phyloP scores from a whole-genome alignment of 441 rosid genomes.

The Pelargonium myrrhifolium region DNA sequence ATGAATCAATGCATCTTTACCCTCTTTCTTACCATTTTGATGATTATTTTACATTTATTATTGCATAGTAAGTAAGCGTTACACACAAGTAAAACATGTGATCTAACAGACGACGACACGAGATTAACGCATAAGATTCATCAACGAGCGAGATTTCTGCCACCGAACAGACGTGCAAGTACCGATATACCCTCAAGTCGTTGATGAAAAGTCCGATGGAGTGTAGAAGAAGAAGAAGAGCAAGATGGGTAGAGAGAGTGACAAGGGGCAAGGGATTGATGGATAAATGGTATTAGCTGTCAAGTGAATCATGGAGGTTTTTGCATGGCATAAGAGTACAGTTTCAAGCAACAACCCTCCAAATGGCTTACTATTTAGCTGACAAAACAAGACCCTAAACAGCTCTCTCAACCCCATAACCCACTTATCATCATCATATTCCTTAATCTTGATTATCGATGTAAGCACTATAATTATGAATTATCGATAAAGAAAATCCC shows the following conservation, averaged over 20 bases:
- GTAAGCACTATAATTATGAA: background rate
- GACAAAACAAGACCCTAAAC: constrained; percentile 3
- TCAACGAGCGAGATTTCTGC: background rate
- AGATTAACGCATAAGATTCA: background rate
- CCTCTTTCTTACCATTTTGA: too few species aligned
- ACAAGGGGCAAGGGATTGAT: too few species aligned
- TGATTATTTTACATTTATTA: background rate
- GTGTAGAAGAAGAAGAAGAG: too few species aligned
- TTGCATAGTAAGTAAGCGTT: background rate
- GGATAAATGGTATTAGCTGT: background rate
- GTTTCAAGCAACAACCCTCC: constrained; percentile 1
- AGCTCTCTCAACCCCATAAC: background rate
- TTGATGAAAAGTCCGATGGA: too few species aligned
- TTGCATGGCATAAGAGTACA: background rate
- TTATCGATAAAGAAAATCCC: background rate
- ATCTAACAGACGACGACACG: background rate
- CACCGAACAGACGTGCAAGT: background rate
- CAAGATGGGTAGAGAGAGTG: too few species aligned
- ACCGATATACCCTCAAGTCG: background rate
- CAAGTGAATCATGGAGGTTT: background rate
- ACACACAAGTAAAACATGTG: background rate
- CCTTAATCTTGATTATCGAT: background rate
- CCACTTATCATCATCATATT: too few species aligned
- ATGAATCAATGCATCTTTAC: too few species aligned
- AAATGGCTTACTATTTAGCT: background rate